Percentiles rank a stretch among this genome's conserved stretches.
Evolutionary conservation across 345 rosid genomes (phyloP).

Genomic region (Aquilaria malaccensis): DNA sequence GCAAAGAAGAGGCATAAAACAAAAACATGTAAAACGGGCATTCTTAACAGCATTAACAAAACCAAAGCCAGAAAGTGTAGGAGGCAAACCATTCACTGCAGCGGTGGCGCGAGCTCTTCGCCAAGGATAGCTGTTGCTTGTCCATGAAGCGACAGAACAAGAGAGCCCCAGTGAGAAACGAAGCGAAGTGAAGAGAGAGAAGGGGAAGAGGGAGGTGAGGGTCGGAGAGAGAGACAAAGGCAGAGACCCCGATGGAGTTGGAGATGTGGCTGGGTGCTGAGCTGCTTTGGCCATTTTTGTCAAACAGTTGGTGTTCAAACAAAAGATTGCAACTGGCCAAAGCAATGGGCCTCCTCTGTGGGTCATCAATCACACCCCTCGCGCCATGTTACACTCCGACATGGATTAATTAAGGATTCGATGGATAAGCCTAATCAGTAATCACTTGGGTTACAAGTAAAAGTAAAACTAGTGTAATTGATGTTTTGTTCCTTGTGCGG

Average conservation of each 20-base stretch:
- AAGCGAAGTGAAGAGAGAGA: slow-evolving; percentile 6
- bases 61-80: background rate
- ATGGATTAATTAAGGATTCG: slow-evolving; percentile 1
- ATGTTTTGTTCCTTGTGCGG: slow-evolving; percentile 1
- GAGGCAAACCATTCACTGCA: slow-evolving; percentile 76
- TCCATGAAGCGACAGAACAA: slow-evolving; percentile 47
- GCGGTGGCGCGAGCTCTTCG: slow-evolving; percentile 79
- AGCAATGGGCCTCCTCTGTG: slow-evolving; percentile 37
- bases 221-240: slow-evolving; percentile 14
- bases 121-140: slow-evolving; percentile 51
- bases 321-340: slow-evolving; percentile 38
- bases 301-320: slow-evolving; percentile 30
- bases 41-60: background rate
- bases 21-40: background rate
- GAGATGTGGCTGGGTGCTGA: slow-evolving; percentile 22
- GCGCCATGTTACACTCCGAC: background rate
- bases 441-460: no score
- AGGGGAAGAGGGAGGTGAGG: slow-evolving; percentile 8
- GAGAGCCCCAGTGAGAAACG: slow-evolving; percentile 1
- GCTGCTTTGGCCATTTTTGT: slow-evolving; percentile 32
- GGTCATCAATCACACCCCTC: slow-evolving; percentile 18
- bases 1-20: background rate
- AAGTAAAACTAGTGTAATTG: background rate
- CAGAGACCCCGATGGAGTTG: slow-evolving; percentile 32
- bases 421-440: no score